Base-by-base conservation (phyloP, 2,329 filamentous ascomycete species). In the Botrytis hyacinthi region DNA sequence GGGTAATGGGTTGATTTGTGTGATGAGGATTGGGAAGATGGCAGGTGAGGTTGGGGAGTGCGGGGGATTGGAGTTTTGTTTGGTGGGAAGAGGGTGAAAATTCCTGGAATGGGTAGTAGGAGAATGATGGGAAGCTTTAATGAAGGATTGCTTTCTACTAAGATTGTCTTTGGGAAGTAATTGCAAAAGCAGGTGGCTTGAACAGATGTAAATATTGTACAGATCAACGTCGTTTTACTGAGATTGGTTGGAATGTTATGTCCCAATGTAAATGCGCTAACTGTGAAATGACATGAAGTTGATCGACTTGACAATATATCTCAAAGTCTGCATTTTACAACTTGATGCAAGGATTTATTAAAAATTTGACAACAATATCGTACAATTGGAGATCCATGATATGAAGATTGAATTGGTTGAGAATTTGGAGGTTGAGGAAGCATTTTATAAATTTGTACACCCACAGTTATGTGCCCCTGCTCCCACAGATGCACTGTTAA, bases 401-500 rank as follows among this genome's bases (percentile, higher is more conserved):
- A 1, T 32, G n/a, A 18, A 29, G 3, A 29, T 57, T 32, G 51
- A 29, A 18, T 29, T 57, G 51, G 26, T 29, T 57, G 3, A 32
- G 51, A 18, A 29, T 29, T 54, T 57, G n/a, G 3, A 54, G 14
- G 14, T 32, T 16, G 51, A 57, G 16, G 9, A 18, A 29, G 51
- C 9, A 29, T 29, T 29, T 32, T 8, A 62, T 40, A 12, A 18
- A 16, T 62, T n/a, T 40, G 35, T n/a, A 26, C 35, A 22, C 12
- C 12, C 22, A 62, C 16, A 18, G 5, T 62, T 76, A 42, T 42
- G 51, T 57, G 51, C 29, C 14, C 1, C 51, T 57, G 10, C 12
- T 10, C 14, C 14, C 35, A 62, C 37, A 9, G 6, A n/a, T 75
- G 60, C 62, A 54, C 67, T 67, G 59, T 73, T 62, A 73, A 72